Base-by-base conservation (phyloP, 2,329 filamentous ascomycete genomes). In the Xylaria sp. region DNA sequence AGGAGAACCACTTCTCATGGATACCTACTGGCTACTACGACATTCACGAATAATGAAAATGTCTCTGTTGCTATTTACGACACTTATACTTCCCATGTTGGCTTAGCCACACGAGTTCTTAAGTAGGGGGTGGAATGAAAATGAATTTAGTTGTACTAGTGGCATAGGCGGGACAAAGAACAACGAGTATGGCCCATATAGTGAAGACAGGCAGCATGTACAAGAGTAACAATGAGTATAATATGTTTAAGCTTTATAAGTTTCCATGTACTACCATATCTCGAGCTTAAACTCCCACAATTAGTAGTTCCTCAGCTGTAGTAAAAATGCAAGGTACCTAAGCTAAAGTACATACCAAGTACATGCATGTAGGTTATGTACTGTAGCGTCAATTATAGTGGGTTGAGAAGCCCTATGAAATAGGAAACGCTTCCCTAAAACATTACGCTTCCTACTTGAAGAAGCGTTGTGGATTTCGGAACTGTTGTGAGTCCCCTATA, bases 1-100 rank as follows among this genome's bases (percentile, higher is more conserved):
- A 47, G 58, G 69, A 58, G 47, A 60, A 54, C 54, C 62, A 60
- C 50, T 63, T 60, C 40, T 23, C 44, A 69, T 65, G 60, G 55
- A 64, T 12, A 62, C 23, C 59, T 62, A 35, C 18, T 16, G 51
- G 55, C 44, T 35, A 60, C 44, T 37, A 68, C 42, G 69, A 57
- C 53, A 51, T 35, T 32, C 21, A 68, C 29, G 59, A 62, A 59
- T 62, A 55, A 68, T 32, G 50, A 60, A 40, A 21, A 59, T 5
- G 12, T 44, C 18, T 60, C 16, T 29, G 16, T 66, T 66, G 18
- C 44, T 53, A 10, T 67, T 57, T 55, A 42, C n/a, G 16, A 29
- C 12, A 25, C 32, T 40, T 23, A 37, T 16, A 21, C 27, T 54
- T 13, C n/a, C 27, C 3, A 37, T 8, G 23, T 29, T 54, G 12